Conservation (phyloP, 2,329 filamentous ascomycete genomes). For the Talaromyces sp. region DNA sequence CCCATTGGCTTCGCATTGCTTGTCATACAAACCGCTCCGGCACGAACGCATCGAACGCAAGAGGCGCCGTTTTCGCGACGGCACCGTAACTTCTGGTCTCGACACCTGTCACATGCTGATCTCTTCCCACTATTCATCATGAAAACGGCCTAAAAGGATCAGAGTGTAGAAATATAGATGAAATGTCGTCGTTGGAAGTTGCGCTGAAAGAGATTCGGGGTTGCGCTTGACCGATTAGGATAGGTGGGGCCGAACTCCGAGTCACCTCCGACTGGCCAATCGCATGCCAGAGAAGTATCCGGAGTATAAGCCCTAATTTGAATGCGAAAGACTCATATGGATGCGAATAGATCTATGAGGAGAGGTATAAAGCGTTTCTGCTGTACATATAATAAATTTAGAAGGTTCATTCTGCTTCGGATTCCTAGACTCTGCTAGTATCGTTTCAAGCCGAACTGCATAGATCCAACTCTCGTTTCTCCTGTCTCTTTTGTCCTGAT, state of each 20-base stretch:
- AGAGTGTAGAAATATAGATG: not conserved
- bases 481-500: not conserved
- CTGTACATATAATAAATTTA: not conserved
- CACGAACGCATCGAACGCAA: conserved; percentile 11
- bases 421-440: not conserved
- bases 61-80: conserved; percentile 1
- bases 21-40: conserved; percentile 1
- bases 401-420: not conserved
- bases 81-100: conserved; percentile 9
- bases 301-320: conserved; percentile 8
- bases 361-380: not conserved
- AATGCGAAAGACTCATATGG: not conserved
- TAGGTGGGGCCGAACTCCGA: conserved; percentile 5
- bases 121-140: not conserved
- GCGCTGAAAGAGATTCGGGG: not conserved
- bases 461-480: not conserved
- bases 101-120: conserved; percentile 12
- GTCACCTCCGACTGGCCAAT: conserved; percentile 7
- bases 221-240: not conserved
- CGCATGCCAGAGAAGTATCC: not conserved
- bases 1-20: conserved; percentile 10
- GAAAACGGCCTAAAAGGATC: not conserved
- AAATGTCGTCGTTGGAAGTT: not conserved
- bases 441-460: not conserved
- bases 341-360: not conserved